Evolutionary conservation across 2,329 filamentous ascomycete species (phyloP), one percentile per base, ranked within the genome.

Genomic region (Penicillium sp.): DNA sequence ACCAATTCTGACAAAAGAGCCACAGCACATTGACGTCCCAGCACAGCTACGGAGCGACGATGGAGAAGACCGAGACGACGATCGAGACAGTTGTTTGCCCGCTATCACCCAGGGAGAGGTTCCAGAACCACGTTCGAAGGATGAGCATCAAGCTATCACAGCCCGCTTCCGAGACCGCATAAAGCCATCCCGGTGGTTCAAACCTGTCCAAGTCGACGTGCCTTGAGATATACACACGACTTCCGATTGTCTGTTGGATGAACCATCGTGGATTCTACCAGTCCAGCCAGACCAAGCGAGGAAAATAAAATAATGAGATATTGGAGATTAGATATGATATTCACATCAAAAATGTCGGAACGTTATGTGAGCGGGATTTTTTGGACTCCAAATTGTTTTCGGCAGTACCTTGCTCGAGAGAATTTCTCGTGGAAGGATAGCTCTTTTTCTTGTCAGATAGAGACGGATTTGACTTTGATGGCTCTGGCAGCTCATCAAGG

Each of bases 301-400:
- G 33, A 29, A 36, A 37, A 47, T 36, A 46, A 31, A 37, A 36
- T 49, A 26, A 51, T 48, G 19, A 19, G 37, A 48, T 37, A 7
- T 34, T n/a, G 6, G 37, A n/a, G n/a, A n/a, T n/a, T n/a, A n/a
- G 23, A 39, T 53, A 37, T 45, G 13, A 40, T 44, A 28, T 50
- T 75, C 67, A 76, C 29, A 74, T 55, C 40, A 78, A 53, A 65
- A 78, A 79, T 45, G 73, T 77, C 33, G 76, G 76, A 40, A 78
- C 74, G 63, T 78, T 73, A 53, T 72, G 74, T 33, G 76, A 69
- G 39, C 72, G 69, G 28, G 71, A 69, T 60, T 71, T 72, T 54
- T 73, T 75, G 48, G 66, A 55, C 49, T 61, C 58, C 39, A 66
- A 54, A 53, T 66, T 63, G 42, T 66, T 58, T 26, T 51, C 52